Conservation (phyloP, 2,329 filamentous ascomycete species). For the Cryphonectria japonica region DNA sequence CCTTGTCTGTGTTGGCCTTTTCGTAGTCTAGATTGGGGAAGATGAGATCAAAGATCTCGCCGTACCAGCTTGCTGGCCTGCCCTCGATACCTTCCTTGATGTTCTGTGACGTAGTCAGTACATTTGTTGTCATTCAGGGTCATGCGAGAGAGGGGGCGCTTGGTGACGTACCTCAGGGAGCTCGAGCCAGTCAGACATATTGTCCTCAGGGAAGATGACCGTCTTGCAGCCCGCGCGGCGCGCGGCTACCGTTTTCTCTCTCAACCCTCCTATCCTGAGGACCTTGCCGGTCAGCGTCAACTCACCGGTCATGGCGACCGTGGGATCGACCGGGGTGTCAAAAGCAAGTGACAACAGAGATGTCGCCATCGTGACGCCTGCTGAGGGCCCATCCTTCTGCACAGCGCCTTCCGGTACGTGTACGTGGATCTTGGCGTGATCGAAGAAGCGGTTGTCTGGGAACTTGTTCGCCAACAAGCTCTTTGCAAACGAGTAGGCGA, state of each 20-base stretch:
- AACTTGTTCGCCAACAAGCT: conserved; percentile 83
- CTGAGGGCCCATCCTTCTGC: conserved; percentile 89
- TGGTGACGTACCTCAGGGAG: conserved; percentile 78
- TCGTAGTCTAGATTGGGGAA: conserved; percentile 80
- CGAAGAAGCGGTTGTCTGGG: conserved; percentile 91
- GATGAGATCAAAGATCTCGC: conserved; percentile 87
- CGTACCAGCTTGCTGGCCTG: conserved; percentile 89
- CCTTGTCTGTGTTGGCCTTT: conserved; percentile 75
- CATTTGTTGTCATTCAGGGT: neutral
- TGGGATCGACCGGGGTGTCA: conserved; percentile 76
- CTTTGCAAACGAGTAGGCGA: conserved; percentile 96
- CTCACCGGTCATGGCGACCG: conserved; percentile 97
- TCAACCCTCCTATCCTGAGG: conserved; percentile 85
- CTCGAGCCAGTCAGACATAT: conserved; percentile 96
- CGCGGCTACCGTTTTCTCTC: conserved; percentile 97
- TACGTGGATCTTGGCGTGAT: conserved; percentile 91
- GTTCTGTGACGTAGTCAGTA: conserved; percentile 63
- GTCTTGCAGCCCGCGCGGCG: conserved; percentile 88
- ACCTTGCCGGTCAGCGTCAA: conserved; percentile 97
- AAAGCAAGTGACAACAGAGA: conserved; percentile 84
- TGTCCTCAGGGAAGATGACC: conserved; percentile 94
- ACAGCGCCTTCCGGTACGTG: conserved; percentile 97
- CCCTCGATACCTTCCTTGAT: conserved; percentile 97
- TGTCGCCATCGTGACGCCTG: conserved; percentile 98
- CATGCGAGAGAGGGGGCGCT: conserved; percentile 32